These are phyloP conservation scores for Colletotrichum truncatum DNA, from an alignment of 2,329 filamentous ascomycete genomes.

Conservation along the genomic window DNA sequence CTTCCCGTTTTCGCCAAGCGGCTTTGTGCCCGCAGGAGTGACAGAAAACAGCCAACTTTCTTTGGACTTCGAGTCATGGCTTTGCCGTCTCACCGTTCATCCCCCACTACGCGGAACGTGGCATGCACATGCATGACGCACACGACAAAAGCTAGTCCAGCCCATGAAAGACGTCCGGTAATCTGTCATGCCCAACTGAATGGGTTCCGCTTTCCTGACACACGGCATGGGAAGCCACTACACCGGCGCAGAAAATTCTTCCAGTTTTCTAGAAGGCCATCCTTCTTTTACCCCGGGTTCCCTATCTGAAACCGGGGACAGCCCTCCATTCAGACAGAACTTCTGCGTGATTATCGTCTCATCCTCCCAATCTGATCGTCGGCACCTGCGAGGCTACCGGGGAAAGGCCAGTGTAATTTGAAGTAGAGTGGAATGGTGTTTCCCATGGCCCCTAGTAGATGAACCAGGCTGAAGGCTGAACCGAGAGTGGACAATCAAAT, in stretches of 20 bases:
- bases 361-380: conserved; percentile 18
- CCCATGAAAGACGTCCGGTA: neutral
- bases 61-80: conserved; percentile 12
- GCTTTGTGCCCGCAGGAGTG: conserved; percentile 1
- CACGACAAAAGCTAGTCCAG: neutral
- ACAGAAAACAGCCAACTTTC: neutral
- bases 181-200: conserved; percentile 3
- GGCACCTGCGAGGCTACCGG: neutral
- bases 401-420: neutral
- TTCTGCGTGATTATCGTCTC: conserved; percentile 21
- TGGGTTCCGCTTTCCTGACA: conserved; percentile 17
- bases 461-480: neutral
- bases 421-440: neutral
- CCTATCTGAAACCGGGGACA: neutral
- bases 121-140: neutral
- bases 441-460: neutral
- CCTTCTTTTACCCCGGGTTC: neutral
- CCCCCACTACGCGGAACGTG: neutral
- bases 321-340: neutral
- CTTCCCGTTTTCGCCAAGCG: neutral
- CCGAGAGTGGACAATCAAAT: neutral
- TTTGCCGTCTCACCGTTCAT: neutral
- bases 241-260: neutral
- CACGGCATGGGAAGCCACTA: neutral
- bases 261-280: conserved; percentile 9